A percentile compares a stretch with the other conserved stretches of the same genome.
Evolutionary conservation across 495 filamentous ascomycete genomes (phyloP).

Genomic region (Penicillium cataractarum): DNA sequence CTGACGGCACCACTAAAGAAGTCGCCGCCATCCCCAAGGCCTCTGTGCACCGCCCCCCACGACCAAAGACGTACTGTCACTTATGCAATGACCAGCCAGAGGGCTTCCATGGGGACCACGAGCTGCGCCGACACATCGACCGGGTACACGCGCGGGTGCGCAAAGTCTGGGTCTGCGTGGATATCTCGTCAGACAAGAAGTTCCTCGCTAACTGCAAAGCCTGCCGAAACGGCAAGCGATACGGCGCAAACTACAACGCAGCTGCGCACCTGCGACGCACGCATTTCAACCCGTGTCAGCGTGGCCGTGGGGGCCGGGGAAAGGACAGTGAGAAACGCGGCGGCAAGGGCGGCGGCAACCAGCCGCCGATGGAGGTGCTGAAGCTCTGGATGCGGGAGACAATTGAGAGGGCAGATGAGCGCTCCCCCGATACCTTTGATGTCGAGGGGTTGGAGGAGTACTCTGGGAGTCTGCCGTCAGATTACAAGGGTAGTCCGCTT

Average conservation of each 20-base stretch:
- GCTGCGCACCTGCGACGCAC: constrained; percentile 88
- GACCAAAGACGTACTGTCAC: constrained; percentile 74
- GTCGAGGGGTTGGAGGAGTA: not conserved
- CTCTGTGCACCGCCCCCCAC: constrained; percentile 74
- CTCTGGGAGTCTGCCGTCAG: not conserved
- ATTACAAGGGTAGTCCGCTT: not conserved
- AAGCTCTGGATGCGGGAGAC: constrained; percentile 84
- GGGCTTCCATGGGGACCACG: constrained; percentile 92
- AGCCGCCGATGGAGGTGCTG: constrained; percentile 77
- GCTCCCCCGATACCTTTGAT: constrained; percentile 14
- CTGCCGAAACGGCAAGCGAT: constrained; percentile 75
- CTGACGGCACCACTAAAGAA: constrained; percentile 61
- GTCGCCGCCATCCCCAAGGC: constrained; percentile 68
- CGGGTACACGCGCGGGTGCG: constrained; percentile 74
- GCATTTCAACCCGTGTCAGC: constrained; percentile 75
- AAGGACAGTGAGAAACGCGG: constrained; percentile 68
- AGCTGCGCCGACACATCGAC: constrained; percentile 83
- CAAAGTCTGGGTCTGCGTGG: constrained; percentile 82
- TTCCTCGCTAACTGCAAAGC: constrained; percentile 87
- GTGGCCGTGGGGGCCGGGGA: constrained; percentile 56
- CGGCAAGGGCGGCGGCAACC: constrained; percentile 82
- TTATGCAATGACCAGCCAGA: constrained; percentile 77
- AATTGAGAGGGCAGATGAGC: constrained; percentile 49
- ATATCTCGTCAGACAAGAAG: constrained; percentile 59
- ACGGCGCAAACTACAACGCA: constrained; percentile 94